These are phyloP conservation scores for Fusarium agapanthi DNA, from an alignment of 2,329 filamentous ascomycete species.

Conservation along the genomic window DNA sequence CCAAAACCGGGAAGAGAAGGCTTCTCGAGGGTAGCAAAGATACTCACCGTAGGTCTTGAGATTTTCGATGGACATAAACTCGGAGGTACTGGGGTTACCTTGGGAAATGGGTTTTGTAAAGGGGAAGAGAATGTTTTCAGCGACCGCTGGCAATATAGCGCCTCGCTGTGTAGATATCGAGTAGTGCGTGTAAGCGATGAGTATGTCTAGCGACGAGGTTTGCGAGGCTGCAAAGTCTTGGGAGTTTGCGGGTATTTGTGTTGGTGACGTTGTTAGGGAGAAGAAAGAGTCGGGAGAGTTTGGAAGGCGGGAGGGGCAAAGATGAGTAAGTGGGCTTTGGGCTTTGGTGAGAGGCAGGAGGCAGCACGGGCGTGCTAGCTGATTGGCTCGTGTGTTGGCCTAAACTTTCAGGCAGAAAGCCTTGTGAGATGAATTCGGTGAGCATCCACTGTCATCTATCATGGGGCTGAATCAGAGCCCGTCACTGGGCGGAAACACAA, in stretches of 20 bases:
- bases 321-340: constrained; percentile 33
- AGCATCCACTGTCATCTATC: constrained; percentile 27
- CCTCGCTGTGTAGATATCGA: constrained; percentile 53
- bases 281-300: constrained; percentile 22
- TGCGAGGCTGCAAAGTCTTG: constrained; percentile 31
- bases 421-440: constrained; percentile 15
- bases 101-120: constrained; percentile 62
- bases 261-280: constrained; percentile 36
- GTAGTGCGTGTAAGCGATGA: not conserved
- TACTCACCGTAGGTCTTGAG: constrained; percentile 91
- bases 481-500: not conserved
- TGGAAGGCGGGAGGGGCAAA: constrained; percentile 34
- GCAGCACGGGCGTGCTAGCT: constrained; percentile 2
- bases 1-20: too few species aligned
- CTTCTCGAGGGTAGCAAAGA: not conserved
- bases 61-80: constrained; percentile 99
- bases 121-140: constrained; percentile 50
- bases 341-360: constrained; percentile 3
- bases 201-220: constrained; percentile 31
- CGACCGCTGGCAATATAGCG: constrained; percentile 60
- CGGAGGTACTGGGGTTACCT: constrained; percentile 70
- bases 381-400: not conserved
- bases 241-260: constrained; percentile 35
- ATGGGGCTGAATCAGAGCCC: constrained; percentile 5
- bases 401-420: constrained; percentile 9